Evolutionary conservation across 495 filamentous ascomycete genomes (phyloP), one percentile per base, ranked within the genome.

Genomic region (Pyronema omphalodes): DNA sequence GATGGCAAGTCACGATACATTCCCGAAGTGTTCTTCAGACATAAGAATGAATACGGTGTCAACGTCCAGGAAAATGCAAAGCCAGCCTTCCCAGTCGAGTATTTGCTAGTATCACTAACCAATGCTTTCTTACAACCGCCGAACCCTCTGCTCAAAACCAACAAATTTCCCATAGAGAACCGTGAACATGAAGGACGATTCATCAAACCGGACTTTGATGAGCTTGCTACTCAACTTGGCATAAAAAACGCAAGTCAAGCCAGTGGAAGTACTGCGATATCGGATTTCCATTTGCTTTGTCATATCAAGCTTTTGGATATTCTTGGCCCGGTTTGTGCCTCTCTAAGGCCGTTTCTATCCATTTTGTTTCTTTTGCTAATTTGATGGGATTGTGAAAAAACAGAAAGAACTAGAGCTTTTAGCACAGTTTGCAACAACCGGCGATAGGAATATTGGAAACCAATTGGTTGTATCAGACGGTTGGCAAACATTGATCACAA

Each of bases 11-110:
- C 81, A 23, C 76, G 88, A 46, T 99, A 99, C 63, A 93, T 96
- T 41, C 91, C 93, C 2, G 91, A 99, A 58, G 91, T 99, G 12
- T 96, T 96, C 70, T 99, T 88, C 68, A 80, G 91, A 45, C 76
- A 80, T 53, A 88, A 94, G 63, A 96, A 99, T 66, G 88, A 96
- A 65, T 93, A 99, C 62, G 93, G 93, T 6, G 84, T 81, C 52
- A 93, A 84, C 62, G 91, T 96, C 1, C 93, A 94, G 66, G 85
- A 96, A 62, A 96, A 94, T 63, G 91, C 93, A 29, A 95, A 94
- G 63, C 91, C 93, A 3, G 77, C 81, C 45, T 99, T 99, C 66
- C 91, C 91, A 0, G 89, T 94, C 34, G 93, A 96, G 61, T 99
- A 95, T 66, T 75, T 99, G 34, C 78, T 95, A 34, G 85, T 95